Percentiles rank a stretch among this genome's conserved stretches.
phyloP scores from a whole-genome alignment of 176 grass and related monocot species.

The Carex kokanica region DNA sequence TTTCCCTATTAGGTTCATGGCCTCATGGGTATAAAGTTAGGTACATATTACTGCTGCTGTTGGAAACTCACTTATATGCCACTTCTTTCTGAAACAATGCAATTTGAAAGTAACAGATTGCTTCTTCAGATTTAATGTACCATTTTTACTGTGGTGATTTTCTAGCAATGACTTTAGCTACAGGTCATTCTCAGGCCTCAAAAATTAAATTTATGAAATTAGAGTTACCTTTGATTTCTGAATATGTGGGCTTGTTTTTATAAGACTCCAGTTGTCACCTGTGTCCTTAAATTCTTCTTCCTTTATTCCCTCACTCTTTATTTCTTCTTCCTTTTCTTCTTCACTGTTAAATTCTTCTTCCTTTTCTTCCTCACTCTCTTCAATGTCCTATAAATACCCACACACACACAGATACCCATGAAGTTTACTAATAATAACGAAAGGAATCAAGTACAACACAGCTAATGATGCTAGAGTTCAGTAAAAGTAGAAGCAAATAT shows the following conservation, averaged over 20 bases:
- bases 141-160: slow-evolving; percentile 2
- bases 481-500: slow-evolving; percentile 10
- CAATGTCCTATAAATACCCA: slow-evolving; percentile 50
- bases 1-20: not conserved
- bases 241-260: slow-evolving; percentile 56
- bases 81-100: not conserved
- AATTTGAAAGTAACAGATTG: not conserved
- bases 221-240: slow-evolving; percentile 60
- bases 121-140: slow-evolving; percentile 5
- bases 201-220: slow-evolving; percentile 10
- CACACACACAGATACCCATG: not conserved
- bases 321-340: slow-evolving; percentile 29
- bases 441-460: slow-evolving; percentile 3
- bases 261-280: slow-evolving; percentile 70
- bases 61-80: not conserved
- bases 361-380: slow-evolving; percentile 70
- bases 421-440: slow-evolving; percentile 20
- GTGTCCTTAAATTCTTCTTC: slow-evolving; percentile 47
- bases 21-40: not conserved
- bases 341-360: slow-evolving; percentile 39
- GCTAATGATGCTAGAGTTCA: slow-evolving; percentile 13
- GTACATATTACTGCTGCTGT: not conserved
- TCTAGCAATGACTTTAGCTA: slow-evolving; percentile 2
- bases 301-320: slow-evolving; percentile 36
- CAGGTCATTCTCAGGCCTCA: not conserved